Percentiles rank a stretch among this genome's conserved stretches.
Conservation (phyloP, 2,329 filamentous ascomycete genomes). For the Coniochaeta ligniaria region DNA sequence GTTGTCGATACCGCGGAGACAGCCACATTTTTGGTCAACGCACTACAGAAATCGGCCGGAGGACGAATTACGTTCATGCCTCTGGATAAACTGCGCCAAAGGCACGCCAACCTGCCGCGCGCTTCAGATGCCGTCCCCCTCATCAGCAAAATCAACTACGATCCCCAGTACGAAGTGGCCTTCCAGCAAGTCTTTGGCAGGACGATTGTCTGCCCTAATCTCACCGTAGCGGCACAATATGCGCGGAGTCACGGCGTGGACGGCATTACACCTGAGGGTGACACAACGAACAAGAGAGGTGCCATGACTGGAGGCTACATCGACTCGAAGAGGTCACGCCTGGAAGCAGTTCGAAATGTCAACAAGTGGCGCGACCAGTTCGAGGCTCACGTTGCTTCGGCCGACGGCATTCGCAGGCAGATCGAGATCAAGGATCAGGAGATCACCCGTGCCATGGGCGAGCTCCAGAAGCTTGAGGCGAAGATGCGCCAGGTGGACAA, state of each 20-base stretch:
- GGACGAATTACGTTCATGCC: constrained; percentile 95
- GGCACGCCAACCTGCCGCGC: constrained; percentile 69
- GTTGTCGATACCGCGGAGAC: constrained; percentile 90
- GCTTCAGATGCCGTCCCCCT: constrained; percentile 84
- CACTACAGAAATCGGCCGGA: constrained; percentile 69
- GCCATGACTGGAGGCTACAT: constrained; percentile 93
- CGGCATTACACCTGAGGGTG: constrained; percentile 90
- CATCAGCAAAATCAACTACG: constrained; percentile 76
- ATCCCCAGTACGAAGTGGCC: constrained; percentile 70
- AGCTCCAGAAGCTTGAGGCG: constrained; percentile 77
- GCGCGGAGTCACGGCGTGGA: constrained; percentile 86
- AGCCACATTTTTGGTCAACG: constrained; percentile 72
- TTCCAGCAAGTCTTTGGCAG: constrained; percentile 95
- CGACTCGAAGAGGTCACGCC: constrained; percentile 75
- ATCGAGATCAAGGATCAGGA: constrained; percentile 79
- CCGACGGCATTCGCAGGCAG: constrained; percentile 58
- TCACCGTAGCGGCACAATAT: constrained; percentile 83
- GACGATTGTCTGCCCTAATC: constrained; percentile 86
- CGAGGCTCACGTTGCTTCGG: constrained; percentile 58
- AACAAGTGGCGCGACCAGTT: constrained; percentile 69
- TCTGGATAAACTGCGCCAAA: constrained; percentile 69
- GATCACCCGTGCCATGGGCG: constrained; percentile 78
- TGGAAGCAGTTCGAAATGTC: constrained; percentile 75
- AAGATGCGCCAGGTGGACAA: constrained; percentile 70
- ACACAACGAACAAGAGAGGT: constrained; percentile 90